A percentile compares a stretch with the other conserved stretches of the same genome.
These are phyloP conservation scores for Galerina sulciceps DNA, from an alignment of 768 basidiomycete species.

Conservation along the genomic window DNA sequence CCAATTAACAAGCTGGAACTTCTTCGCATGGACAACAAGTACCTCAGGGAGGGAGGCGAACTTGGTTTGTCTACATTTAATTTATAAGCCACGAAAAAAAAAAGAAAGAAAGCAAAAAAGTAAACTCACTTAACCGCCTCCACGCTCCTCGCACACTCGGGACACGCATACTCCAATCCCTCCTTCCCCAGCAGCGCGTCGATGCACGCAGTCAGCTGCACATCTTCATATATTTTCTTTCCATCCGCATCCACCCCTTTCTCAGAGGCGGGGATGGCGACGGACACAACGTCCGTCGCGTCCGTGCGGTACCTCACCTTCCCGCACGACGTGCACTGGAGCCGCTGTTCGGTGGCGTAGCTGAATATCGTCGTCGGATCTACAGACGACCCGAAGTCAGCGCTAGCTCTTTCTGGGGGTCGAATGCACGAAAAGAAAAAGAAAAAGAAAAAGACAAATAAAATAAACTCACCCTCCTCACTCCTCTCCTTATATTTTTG, in stretches of 20 bases:
- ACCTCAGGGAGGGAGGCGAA: slow-evolving; percentile 90
- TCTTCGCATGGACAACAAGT: slow-evolving; percentile 88
- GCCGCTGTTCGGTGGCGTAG: slow-evolving; percentile 84
- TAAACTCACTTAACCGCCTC: slow-evolving; percentile 72
- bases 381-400: neutral
- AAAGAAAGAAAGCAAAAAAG: slow-evolving; percentile 30
- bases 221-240: slow-evolving; percentile 65
- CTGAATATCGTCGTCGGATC: slow-evolving; percentile 81
- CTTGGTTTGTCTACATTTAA: slow-evolving; percentile 59
- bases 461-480: slow-evolving; percentile 26
- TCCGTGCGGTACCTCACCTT: slow-evolving; percentile 87
- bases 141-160: slow-evolving; percentile 70
- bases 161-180: slow-evolving; percentile 81
- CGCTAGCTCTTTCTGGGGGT: too few relatives aligned
- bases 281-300: slow-evolving; percentile 72
- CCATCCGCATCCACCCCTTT: slow-evolving; percentile 59
- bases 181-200: slow-evolving; percentile 62
- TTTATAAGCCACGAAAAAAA: neutral
- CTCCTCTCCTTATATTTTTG: slow-evolving; percentile 50
- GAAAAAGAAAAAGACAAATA: neutral
- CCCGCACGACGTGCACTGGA: slow-evolving; percentile 80
- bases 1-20: slow-evolving; percentile 96
- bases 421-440: neutral
- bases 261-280: slow-evolving; percentile 76
- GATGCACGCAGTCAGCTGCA: slow-evolving; percentile 65